Conservation (phyloP, 148 eudicot genomes). For the Amaranthus palmeri region DNA sequence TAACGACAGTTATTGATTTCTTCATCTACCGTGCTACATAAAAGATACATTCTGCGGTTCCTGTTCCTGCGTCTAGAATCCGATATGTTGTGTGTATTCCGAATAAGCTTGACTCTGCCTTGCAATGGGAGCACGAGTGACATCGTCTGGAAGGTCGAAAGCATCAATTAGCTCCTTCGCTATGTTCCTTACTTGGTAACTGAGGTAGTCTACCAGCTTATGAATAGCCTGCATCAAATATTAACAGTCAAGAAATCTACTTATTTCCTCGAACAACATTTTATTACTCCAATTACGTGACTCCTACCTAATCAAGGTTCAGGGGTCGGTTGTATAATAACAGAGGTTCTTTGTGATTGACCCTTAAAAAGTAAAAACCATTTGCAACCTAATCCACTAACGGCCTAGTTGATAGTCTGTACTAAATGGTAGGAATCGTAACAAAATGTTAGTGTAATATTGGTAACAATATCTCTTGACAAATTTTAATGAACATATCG, state of each 20-base stretch:
- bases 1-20: too few species aligned
- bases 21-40: neutral
- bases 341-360: too few species aligned
- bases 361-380: too few species aligned
- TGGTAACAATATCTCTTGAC: too few species aligned
- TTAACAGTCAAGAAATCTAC: neutral
- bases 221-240: constrained; percentile 63
- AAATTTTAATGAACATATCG: too few species aligned
- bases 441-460: too few species aligned
- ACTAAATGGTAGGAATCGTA: too few species aligned
- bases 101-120: constrained; percentile 83
- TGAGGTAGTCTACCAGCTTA: constrained; percentile 73
- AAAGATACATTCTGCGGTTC: neutral
- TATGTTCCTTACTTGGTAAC: constrained; percentile 84
- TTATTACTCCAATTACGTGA: too few species aligned
- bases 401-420: too few species aligned
- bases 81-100: constrained; percentile 65
- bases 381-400: too few species aligned
- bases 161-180: constrained; percentile 90
- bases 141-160: constrained; percentile 85
- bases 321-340: too few species aligned
- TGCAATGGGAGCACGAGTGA: constrained; percentile 88
- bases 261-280: neutral
- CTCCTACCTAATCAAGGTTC: too few species aligned
- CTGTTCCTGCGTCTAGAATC: constrained; percentile 39